These are phyloP conservation scores for Aureobasidium pullulans DNA, from an alignment of 2,329 filamentous ascomycete species.

Conservation along the genomic window DNA sequence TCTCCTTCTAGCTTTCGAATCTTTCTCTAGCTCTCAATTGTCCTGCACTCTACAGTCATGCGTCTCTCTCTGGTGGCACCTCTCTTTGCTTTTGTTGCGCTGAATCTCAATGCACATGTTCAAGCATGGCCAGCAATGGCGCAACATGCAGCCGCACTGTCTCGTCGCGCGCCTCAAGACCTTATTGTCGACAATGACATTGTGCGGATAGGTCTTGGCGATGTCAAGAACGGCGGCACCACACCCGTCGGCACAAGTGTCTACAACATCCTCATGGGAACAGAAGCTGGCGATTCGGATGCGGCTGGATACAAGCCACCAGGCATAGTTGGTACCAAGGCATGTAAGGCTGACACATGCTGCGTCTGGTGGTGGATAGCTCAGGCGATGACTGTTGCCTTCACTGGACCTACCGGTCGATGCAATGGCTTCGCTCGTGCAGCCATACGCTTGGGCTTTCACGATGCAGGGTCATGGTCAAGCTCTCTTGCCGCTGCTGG, in stretches of 20 bases:
- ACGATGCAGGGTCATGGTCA: conserved; percentile 41
- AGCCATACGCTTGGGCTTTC: conserved; percentile 42
- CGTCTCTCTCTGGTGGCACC: not conserved
- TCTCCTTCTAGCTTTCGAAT: not conserved
- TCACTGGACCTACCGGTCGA: conserved; percentile 27
- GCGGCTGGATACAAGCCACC: conserved; percentile 17
- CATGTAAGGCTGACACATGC: conserved; percentile 33
- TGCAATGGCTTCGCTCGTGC: conserved; percentile 38
- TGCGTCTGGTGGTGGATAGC: conserved; percentile 39
- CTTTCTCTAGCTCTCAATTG: too few species aligned
- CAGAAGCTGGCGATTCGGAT: conserved; percentile 16
- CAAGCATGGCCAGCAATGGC: conserved; percentile 5
- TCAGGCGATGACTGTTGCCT: conserved; percentile 29
- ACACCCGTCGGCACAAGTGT: conserved; percentile 18
- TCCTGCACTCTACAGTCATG: not conserved
- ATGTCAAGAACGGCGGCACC: conserved; percentile 18
- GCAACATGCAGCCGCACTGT: not conserved
- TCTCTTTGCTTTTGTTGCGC: not conserved
- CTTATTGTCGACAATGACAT: not conserved
- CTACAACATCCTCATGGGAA: conserved; percentile 17
- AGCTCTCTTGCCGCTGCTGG: conserved; percentile 26
- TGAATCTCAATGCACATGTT: not conserved
- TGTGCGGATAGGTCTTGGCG: conserved; percentile 7
- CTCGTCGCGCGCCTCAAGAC: not conserved
- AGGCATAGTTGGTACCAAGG: conserved; percentile 6